Conservation (phyloP, 2,329 filamentous ascomycete species). For the Aspergillus fischeri region DNA sequence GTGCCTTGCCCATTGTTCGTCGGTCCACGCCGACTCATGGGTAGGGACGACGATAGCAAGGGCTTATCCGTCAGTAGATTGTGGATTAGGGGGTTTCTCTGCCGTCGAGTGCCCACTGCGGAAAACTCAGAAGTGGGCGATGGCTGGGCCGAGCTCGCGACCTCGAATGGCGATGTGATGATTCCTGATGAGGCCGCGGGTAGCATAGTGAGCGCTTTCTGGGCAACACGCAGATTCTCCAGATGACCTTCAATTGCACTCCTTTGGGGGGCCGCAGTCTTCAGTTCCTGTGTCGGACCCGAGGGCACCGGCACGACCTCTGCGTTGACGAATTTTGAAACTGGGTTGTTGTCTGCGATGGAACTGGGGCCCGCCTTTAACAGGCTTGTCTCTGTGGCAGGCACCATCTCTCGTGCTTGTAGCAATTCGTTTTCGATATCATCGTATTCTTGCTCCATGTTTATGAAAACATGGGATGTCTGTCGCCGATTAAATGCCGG, state of each 20-base stretch:
- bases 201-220: constrained; percentile 66
- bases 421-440: constrained; percentile 62
- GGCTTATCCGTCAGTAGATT: constrained; percentile 96
- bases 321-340: constrained; percentile 40
- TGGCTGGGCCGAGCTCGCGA: constrained; percentile 56
- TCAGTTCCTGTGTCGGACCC: constrained; percentile 8
- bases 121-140: constrained; percentile 32
- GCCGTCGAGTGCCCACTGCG: constrained; percentile 54
- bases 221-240: constrained; percentile 70
- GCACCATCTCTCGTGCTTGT: constrained; percentile 20
- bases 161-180: constrained; percentile 81
- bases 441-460: constrained; percentile 84
- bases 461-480: constrained; percentile 77
- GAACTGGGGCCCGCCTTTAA: constrained; percentile 13
- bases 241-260: constrained; percentile 48
- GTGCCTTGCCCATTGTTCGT: constrained; percentile 27
- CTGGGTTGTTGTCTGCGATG: constrained; percentile 37
- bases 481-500: constrained; percentile 61
- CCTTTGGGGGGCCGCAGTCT: constrained; percentile 9
- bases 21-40: constrained; percentile 59
- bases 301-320: constrained; percentile 23
- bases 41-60: constrained; percentile 84
- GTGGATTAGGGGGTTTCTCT: constrained; percentile 84
- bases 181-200: constrained; percentile 82
- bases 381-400: constrained; percentile 10